phyloP scores from a whole-genome alignment of 1,139 yeast genomes.

The Yarrowia galli region DNA sequence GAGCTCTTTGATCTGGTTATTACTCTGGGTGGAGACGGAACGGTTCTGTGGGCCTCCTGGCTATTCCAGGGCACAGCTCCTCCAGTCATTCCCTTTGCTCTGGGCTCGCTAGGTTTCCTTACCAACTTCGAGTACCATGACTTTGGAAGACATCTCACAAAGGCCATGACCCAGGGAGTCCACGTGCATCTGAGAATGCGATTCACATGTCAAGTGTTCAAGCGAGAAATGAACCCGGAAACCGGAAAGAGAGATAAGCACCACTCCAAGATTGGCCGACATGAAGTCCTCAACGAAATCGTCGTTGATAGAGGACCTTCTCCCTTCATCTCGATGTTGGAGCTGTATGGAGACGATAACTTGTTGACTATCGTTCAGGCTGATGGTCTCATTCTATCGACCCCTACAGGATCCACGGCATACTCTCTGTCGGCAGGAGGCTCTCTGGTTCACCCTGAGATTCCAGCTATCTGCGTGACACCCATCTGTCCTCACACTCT shows the following conservation, averaged over 20 bases:
- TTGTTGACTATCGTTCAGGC: conserved; percentile 87
- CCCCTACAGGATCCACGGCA: conserved; percentile 94
- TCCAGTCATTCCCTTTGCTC: conserved; percentile 79
- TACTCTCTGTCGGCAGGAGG: conserved; percentile 90
- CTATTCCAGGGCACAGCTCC: conserved; percentile 74
- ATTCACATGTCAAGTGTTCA: conserved; percentile 66
- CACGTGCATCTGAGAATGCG: conserved; percentile 83
- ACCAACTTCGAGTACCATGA: conserved; percentile 53
- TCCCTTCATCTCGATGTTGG: conserved; percentile 84
- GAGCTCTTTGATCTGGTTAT: conserved; percentile 76
- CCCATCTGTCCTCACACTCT: conserved; percentile 89
- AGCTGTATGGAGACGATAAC: conserved; percentile 81
- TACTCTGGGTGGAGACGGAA: conserved; percentile 91
- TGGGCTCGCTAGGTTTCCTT: conserved; percentile 85
- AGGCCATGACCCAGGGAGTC: conserved; percentile 71
- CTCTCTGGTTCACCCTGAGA: conserved; percentile 83
- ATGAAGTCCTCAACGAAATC: conserved; percentile 82
- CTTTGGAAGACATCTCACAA: conserved; percentile 63
- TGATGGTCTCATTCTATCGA: conserved; percentile 85
- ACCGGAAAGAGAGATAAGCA: conserved; percentile 32
- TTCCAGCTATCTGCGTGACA: conserved; percentile 78
- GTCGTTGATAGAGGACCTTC: conserved; percentile 90
- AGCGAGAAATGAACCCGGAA: conserved; percentile 44
- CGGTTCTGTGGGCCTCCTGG: conserved; percentile 74
- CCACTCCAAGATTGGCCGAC: conserved; percentile 69